Percentiles rank a stretch among this genome's conserved stretches.
Conservation (phyloP, 768 basidiomycete species). For the Trametes maxima region DNA sequence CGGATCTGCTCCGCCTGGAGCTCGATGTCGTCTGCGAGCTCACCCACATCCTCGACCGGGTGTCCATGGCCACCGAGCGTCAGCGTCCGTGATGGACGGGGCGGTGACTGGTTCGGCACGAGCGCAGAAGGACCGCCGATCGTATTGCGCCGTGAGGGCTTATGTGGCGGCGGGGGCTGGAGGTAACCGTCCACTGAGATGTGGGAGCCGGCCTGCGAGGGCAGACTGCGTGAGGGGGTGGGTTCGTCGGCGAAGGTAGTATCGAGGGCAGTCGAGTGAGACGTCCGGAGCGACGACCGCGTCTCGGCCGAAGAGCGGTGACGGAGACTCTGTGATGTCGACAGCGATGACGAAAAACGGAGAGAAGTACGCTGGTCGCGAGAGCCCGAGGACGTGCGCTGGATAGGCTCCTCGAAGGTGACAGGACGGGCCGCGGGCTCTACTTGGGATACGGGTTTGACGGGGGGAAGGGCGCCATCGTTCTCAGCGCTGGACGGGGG, state of each 20-base stretch:
- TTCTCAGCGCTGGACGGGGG: slow-evolving; percentile 46
- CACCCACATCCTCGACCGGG: slow-evolving; percentile 44
- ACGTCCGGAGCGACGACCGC: slow-evolving; percentile 41
- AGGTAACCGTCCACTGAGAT: slow-evolving; percentile 49
- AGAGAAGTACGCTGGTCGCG: slow-evolving; percentile 27
- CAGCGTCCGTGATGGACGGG: slow-evolving; percentile 24
- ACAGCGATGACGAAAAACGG: slow-evolving; percentile 22
- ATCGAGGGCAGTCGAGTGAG: slow-evolving; percentile 29
- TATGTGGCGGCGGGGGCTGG: slow-evolving; percentile 47
- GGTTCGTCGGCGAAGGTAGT: slow-evolving; percentile 30
- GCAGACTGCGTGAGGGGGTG: slow-evolving; percentile 12
- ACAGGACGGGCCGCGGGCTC: slow-evolving; percentile 27
- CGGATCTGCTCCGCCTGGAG: slow-evolving; percentile 88
- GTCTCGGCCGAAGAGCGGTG: slow-evolving; percentile 57
- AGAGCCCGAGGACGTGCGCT: slow-evolving; percentile 37
- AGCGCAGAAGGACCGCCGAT: slow-evolving; percentile 50
- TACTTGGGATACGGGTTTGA: neutral
- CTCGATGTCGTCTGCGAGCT: slow-evolving; percentile 80
- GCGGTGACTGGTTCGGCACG: slow-evolving; percentile 16
- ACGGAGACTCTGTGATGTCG: slow-evolving; percentile 32
- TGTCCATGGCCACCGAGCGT: slow-evolving; percentile 23
- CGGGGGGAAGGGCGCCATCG: slow-evolving; percentile 15
- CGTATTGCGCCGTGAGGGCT: slow-evolving; percentile 67
- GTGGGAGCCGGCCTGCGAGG: slow-evolving; percentile 29
- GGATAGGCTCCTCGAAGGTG: slow-evolving; percentile 39